Percentiles rank a stretch among this genome's conserved stretches.
Evolutionary conservation across 495 filamentous ascomycete species (phyloP).

Genomic region (Aspergillus bertholletiae): DNA sequence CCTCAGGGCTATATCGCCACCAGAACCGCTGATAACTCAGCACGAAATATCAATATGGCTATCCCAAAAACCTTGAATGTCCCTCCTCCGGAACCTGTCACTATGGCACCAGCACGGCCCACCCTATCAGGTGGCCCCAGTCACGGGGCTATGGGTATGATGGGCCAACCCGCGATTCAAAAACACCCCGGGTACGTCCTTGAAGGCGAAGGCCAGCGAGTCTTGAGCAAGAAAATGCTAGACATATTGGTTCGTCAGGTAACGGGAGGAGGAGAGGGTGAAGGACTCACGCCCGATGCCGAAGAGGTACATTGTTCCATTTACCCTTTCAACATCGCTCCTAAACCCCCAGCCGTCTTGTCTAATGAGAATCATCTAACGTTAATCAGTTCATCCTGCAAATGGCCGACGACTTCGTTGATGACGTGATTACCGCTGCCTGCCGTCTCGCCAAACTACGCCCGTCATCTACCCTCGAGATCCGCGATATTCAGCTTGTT

Average conservation of each 20-base stretch:
- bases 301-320: slow-evolving; percentile 68
- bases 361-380: slow-evolving; percentile 10
- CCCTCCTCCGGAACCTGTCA: slow-evolving; percentile 65
- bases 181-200: slow-evolving; percentile 78
- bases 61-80: slow-evolving; percentile 79
- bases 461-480: slow-evolving; percentile 81
- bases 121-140: slow-evolving; percentile 73
- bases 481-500: slow-evolving; percentile 90
- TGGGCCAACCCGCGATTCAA: slow-evolving; percentile 80
- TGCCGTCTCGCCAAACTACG: slow-evolving; percentile 92
- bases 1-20: slow-evolving; percentile 48
- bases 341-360: not conserved
- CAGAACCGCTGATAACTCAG: slow-evolving; percentile 43
- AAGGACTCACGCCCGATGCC: slow-evolving; percentile 78
- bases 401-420: slow-evolving; percentile 92
- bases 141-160: slow-evolving; percentile 66
- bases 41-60: slow-evolving; percentile 57
- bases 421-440: slow-evolving; percentile 78
- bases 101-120: slow-evolving; percentile 68
- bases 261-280: slow-evolving; percentile 71
- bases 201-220: slow-evolving; percentile 83
- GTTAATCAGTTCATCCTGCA: slow-evolving; percentile 68
- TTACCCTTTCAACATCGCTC: not conserved
- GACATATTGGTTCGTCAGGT: slow-evolving; percentile 94
- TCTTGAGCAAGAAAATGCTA: slow-evolving; percentile 92